Base-by-base conservation (phyloP, 768 basidiomycete species). In the Imleria badia region DNA sequence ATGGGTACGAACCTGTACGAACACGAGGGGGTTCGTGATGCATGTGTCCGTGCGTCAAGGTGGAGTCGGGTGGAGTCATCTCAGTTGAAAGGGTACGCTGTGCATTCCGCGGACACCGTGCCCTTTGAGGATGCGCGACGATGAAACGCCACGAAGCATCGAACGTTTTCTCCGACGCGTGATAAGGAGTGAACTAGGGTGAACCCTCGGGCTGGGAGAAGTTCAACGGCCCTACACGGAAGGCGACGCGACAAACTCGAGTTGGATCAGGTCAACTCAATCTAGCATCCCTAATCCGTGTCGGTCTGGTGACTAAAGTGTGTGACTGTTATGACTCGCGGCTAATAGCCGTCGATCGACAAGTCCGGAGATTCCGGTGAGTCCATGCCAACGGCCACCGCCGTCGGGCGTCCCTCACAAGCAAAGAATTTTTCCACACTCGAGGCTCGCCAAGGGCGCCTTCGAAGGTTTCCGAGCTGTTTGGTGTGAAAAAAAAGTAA, bases 11-110 rank as follows among this genome's bases (percentile, higher is more conserved):
- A 43, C 58, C 60, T 51, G 41, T 48, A 46, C 45, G 51, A 41
- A 43, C 58, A 59, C 58, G 51, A 49, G 43, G 42, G 23, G 15
- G 52, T 42, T 40, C 48, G 41, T 50, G 59, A 44, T 43, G 23
- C 53, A 39, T 20, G 44, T 23, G 15, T 47, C 34, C 29, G 39
- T 22, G 29, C 36, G 38, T 48, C 36, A 35, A 20, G 26, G 46
- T 59, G 49, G 19, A 34, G 36, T 29, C 23, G 3, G n/a, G 47
- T 57, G 46, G 30, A 36, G 45, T 39, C 19, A 48, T 17, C 51
- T 54, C 30, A 48, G 39, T 59, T 47, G 44, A 43, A 48, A 45
- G n/a, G 31, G 45, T 35, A 23, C 3, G 31, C 14, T 46, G 31
- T 58, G 42, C 6, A 29, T 43, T 8, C 58, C 45, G 58, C 58